These are phyloP conservation scores for Apiospora aurea DNA, from an alignment of 2,329 filamentous ascomycete genomes.

Conservation along the genomic window DNA sequence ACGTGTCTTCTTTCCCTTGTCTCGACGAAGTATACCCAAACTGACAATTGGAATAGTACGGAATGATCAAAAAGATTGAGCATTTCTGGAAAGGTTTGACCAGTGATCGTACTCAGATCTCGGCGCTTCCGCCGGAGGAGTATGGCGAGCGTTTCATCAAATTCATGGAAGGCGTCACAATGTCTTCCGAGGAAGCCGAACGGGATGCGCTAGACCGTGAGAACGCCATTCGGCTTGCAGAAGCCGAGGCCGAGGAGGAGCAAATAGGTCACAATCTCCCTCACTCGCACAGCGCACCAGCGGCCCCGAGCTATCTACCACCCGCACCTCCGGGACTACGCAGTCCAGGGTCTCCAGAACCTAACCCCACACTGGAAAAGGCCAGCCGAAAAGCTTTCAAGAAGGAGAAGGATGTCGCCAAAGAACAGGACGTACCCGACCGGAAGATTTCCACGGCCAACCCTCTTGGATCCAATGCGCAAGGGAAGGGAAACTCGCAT, in stretches of 20 bases:
- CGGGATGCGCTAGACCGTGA: constrained; percentile 68
- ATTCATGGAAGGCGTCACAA: constrained; percentile 90
- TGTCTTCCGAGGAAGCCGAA: constrained; percentile 84
- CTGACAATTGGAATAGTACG: constrained; percentile 67
- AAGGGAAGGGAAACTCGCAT: constrained; percentile 39
- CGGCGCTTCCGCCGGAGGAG: constrained; percentile 85
- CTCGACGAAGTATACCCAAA: neutral
- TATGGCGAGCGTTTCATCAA: constrained; percentile 95
- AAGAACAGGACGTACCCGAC: constrained; percentile 41
- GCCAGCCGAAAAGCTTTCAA: constrained; percentile 39
- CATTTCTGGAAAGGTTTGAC: constrained; percentile 96
- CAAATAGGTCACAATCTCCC: constrained; percentile 39
- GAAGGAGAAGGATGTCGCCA: constrained; percentile 40
- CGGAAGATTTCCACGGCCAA: constrained; percentile 41
- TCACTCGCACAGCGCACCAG: constrained; percentile 27
- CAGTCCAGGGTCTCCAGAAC: constrained; percentile 40
- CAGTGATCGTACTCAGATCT: constrained; percentile 85
- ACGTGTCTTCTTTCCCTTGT: constrained; percentile 51
- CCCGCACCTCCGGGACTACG: constrained; percentile 43
- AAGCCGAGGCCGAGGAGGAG: constrained; percentile 38
- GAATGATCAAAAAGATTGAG: constrained; percentile 91
- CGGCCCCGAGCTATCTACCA: constrained; percentile 41
- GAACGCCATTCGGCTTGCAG: constrained; percentile 52
- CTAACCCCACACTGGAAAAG: constrained; percentile 41
- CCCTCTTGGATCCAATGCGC: constrained; percentile 34